These are phyloP conservation scores for Pichia sporocuriosa DNA, from an alignment of 805 yeast genomes.

Conservation along the genomic window DNA sequence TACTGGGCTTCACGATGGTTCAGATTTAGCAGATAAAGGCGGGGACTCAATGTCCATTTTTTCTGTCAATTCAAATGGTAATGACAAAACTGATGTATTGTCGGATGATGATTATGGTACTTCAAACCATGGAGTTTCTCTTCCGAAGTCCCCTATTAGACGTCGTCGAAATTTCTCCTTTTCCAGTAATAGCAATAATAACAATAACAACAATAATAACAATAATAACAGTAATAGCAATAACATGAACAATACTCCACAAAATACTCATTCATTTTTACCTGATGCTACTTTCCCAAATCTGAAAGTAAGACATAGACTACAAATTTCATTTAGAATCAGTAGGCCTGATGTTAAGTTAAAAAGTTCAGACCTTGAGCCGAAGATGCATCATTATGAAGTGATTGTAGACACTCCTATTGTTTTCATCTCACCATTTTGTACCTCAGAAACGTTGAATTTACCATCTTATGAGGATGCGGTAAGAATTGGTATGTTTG, in stretches of 20 bases:
- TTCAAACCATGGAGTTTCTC: no score
- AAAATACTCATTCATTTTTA: conserved; percentile 31
- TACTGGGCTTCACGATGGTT: conserved; percentile 18
- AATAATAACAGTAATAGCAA: conserved; percentile 4
- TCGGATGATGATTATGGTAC: conserved; percentile 2
- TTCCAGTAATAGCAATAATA: conserved; percentile 3
- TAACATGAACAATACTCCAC: background rate
- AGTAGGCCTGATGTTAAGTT: conserved; percentile 50
- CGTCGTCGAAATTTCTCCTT: conserved; percentile 15
- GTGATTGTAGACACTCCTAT: conserved; percentile 77
- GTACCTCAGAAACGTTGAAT: conserved; percentile 28
- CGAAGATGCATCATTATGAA: conserved; percentile 65
- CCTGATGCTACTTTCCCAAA: conserved; percentile 62
- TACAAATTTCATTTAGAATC: conserved; percentile 65
- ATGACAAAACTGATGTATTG: conserved; percentile 16
- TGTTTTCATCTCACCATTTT: conserved; percentile 40
- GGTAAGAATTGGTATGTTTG: conserved; percentile 19
- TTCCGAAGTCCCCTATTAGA: conserved; percentile 1
- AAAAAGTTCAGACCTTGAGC: conserved; percentile 24
- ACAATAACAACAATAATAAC: background rate
- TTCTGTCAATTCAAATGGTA: conserved; percentile 22
- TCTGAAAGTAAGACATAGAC: conserved; percentile 55
- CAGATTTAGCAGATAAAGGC: conserved; percentile 10
- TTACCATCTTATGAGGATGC: conserved; percentile 35
- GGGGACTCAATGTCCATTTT: conserved; percentile 22